Percentiles rank a stretch among this genome's conserved stretches.
Evolutionary conservation across 768 basidiomycete species (phyloP).

Genomic region (Holtermanniella nyarrowii): DNA sequence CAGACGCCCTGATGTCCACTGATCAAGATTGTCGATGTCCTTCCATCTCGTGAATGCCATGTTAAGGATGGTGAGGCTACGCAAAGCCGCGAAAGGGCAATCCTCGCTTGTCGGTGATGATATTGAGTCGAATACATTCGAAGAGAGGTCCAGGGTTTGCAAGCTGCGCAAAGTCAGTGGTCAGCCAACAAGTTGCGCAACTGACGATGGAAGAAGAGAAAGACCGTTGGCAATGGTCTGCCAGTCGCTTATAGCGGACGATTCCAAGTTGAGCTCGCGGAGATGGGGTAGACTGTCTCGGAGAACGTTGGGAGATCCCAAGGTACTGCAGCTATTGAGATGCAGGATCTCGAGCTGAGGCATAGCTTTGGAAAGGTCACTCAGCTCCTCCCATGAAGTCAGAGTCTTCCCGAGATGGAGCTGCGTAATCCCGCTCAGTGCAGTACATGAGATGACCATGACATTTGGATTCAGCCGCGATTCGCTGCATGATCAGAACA

Average conservation of each 20-base stretch:
- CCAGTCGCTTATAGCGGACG: not conserved
- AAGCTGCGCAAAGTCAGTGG: slow-evolving; percentile 4
- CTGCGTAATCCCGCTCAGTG: slow-evolving; percentile 11
- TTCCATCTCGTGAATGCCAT: slow-evolving; percentile 8
- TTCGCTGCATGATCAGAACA: too few species aligned
- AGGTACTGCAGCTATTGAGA: slow-evolving; percentile 9
- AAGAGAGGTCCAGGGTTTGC: slow-evolving; percentile 10
- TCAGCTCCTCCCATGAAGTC: slow-evolving; percentile 27
- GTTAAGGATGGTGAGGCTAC: slow-evolving; percentile 5
- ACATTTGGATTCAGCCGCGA: too few species aligned
- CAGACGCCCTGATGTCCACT: not conserved
- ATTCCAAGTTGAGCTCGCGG: not conserved
- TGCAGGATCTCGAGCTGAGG: slow-evolving; percentile 12
- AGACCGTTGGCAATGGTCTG: not conserved
- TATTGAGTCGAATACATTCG: slow-evolving; percentile 1
- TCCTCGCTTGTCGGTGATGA: not conserved
- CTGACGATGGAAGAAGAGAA: not conserved
- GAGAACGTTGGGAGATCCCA: not conserved
- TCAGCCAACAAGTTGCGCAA: not conserved
- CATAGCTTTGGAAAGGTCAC: slow-evolving; percentile 7
- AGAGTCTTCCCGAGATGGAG: slow-evolving; percentile 21
- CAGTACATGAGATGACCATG: not conserved
- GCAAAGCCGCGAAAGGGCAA: not conserved
- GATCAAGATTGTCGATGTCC: slow-evolving; percentile 11
- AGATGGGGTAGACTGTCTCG: not conserved